Base-by-base conservation (phyloP, 331 rosid species). In the Malus hybrid region DNA sequence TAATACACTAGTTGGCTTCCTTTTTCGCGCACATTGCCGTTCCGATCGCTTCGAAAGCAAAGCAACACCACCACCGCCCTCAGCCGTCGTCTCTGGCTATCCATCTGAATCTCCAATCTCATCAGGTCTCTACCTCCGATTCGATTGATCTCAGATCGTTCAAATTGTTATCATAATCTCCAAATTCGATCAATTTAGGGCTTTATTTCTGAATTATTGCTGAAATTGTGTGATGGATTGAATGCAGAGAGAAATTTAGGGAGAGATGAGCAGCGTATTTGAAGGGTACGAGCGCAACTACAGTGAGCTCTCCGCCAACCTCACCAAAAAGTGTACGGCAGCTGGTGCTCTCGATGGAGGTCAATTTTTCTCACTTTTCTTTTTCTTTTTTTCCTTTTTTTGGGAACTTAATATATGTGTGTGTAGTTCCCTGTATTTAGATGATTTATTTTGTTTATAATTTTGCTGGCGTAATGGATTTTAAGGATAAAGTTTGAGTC, bases 281-380 rank as follows among this genome's bases (percentile, higher is more conserved):
- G 97, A 91, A 79, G 90, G 97, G 34, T 93, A 88, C 82, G 98
- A 93, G 78, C 98, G 97, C 76, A 90, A 86, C 46, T 93, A 91
- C 86, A 91, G 97, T 73, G 97, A 91, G 83, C 84, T 88, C 71
- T 93, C 98, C 16, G 93, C 93, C 31, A 93, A 87, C 84, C 84
- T 93, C 63, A 81, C 83, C 4, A 91, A 85, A 68, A 91, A 88
- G 84, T 93, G 96, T 83, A 88, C 97, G 68, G 84, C 87, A 0
- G 82, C 89, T 60, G 78, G 78, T 70, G 86, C 93, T 76, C 93
- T 93, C 67, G 86, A 87, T 81, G 98, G 97, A 88, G 98, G 98
- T 39, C 12, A 11, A 63, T 91, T 31, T 31, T 31, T 65, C 31
- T 33, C 15, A 19, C 70, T 55, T 71, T n/a, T 73, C 6, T 20